These are phyloP conservation scores for Penicillium sp. DNA, from an alignment of 2,329 filamentous ascomycete genomes.

Conservation along the genomic window DNA sequence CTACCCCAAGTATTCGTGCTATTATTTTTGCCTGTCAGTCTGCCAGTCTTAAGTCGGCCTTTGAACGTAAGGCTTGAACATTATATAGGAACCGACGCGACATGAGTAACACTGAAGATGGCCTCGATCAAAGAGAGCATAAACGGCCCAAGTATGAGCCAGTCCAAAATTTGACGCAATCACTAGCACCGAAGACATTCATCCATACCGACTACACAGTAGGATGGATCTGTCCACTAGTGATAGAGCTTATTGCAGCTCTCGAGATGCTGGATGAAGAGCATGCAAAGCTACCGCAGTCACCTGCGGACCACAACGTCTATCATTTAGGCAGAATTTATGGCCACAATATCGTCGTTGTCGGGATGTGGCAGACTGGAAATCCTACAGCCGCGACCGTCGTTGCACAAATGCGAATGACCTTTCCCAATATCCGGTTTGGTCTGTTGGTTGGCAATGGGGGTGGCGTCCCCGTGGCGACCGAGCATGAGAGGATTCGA, in stretches of 20 bases:
- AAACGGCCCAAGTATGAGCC: background rate
- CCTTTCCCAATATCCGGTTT: slow-evolving; percentile 19
- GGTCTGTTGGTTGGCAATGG: slow-evolving; percentile 21
- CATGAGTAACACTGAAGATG: too few relatives aligned
- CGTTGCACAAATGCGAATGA: slow-evolving; percentile 16
- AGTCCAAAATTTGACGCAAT: background rate
- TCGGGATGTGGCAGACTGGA: slow-evolving; percentile 12
- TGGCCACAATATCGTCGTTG: slow-evolving; percentile 21
- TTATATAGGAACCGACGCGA: too few relatives aligned
- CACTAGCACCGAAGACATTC: background rate
- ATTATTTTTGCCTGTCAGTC: too few relatives aligned
- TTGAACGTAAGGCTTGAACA: too few relatives aligned
- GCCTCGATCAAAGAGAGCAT: background rate
- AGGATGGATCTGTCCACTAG: slow-evolving; percentile 20
- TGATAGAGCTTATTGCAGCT: slow-evolving; percentile 21
- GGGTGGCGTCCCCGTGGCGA: slow-evolving; percentile 16
- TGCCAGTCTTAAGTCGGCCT: too few relatives aligned
- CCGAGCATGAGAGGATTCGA: slow-evolving; percentile 14
- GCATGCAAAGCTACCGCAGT: slow-evolving; percentile 14
- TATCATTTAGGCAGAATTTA: slow-evolving; percentile 21
- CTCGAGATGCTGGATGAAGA: slow-evolving; percentile 19
- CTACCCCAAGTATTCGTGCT: too few relatives aligned
- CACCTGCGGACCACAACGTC: slow-evolving; percentile 15
- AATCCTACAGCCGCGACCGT: slow-evolving; percentile 14
- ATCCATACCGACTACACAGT: slow-evolving; percentile 18